These are phyloP conservation scores for Ogataea methylovora DNA, from an alignment of 805 yeast genomes.

Conservation along the genomic window DNA sequence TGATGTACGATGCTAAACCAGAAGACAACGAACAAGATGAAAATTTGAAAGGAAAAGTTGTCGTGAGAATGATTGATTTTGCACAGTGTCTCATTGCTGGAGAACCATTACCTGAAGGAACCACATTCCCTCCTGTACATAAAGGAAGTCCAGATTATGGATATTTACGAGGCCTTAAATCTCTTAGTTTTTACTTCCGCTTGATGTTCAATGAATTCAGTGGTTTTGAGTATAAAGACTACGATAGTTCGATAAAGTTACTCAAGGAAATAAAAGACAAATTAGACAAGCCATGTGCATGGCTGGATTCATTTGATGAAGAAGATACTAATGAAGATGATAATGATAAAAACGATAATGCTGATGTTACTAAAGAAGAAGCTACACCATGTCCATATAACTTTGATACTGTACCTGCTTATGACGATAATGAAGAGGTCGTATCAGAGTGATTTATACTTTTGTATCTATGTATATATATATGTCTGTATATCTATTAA, in stretches of 20 bases:
- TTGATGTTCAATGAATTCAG: slow-evolving; percentile 49
- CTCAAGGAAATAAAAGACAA: slow-evolving; percentile 5
- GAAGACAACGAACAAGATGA: slow-evolving; percentile 6
- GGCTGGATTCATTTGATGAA: slow-evolving; percentile 29
- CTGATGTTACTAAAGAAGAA: background rate
- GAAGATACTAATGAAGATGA: slow-evolving; percentile 6
- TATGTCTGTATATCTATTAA: too few species aligned
- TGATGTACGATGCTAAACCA: slow-evolving; percentile 74
- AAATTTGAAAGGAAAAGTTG: slow-evolving; percentile 13
- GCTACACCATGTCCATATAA: too few species aligned
- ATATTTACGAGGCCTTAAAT: slow-evolving; percentile 70
- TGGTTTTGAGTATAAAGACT: slow-evolving; percentile 14
- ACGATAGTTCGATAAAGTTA: slow-evolving; percentile 9
- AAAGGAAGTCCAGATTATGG: slow-evolving; percentile 68
- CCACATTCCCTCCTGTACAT: slow-evolving; percentile 67
- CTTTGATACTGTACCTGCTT: too few species aligned
- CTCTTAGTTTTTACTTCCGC: slow-evolving; percentile 64
- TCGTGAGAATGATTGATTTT: slow-evolving; percentile 85
- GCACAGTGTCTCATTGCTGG: slow-evolving; percentile 83
- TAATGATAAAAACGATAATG: background rate
- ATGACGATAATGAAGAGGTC: too few species aligned
- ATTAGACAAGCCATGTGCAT: slow-evolving; percentile 17
- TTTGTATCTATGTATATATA: too few species aligned
- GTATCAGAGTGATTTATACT: too few species aligned
- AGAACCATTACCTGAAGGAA: slow-evolving; percentile 32